A percentile compares a stretch with the other conserved stretches of the same genome.
Evolutionary conservation across 805 yeast genomes (phyloP).

Genomic region (Tetrapisispora phaffii): DNA sequence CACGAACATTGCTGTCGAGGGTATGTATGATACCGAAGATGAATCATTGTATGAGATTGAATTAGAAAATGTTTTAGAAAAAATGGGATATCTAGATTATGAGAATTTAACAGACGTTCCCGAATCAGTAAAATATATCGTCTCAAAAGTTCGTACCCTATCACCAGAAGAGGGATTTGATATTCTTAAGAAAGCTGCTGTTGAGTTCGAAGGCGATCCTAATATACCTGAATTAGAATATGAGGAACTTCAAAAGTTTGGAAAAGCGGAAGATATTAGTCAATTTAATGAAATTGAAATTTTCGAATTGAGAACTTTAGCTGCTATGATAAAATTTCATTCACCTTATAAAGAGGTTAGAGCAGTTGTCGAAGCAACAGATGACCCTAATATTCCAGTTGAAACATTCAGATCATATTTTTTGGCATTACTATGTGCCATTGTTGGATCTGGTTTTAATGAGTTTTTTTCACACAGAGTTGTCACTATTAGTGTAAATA

Average conservation of each 20-base stretch:
- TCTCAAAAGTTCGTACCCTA: constrained; percentile 32
- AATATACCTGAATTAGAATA: constrained; percentile 36
- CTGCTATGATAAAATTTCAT: constrained; percentile 33
- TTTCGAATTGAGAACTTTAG: constrained; percentile 24
- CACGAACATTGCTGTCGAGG: background rate
- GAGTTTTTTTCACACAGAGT: constrained; percentile 48
- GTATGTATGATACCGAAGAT: background rate
- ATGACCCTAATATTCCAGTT: constrained; percentile 39
- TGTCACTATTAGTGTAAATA: constrained; percentile 38
- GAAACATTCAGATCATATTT: constrained; percentile 39
- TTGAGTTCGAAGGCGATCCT: constrained; percentile 38
- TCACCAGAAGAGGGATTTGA: constrained; percentile 32
- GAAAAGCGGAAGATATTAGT: constrained; percentile 15
- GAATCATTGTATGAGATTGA: background rate
- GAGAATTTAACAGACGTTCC: constrained; percentile 12
- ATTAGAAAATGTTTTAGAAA: constrained; percentile 2
- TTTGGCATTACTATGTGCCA: constrained; percentile 37
- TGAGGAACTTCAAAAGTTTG: constrained; percentile 26
- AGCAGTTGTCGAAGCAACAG: constrained; percentile 45
- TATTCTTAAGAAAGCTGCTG: constrained; percentile 33
- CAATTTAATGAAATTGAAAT: constrained; percentile 16
- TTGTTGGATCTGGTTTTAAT: constrained; percentile 45
- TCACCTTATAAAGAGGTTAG: constrained; percentile 63
- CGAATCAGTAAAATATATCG: constrained; percentile 29
- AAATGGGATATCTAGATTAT: constrained; percentile 8